phyloP scores from a whole-genome alignment of 257 asterid species.

The Hygrophila difformis region DNA sequence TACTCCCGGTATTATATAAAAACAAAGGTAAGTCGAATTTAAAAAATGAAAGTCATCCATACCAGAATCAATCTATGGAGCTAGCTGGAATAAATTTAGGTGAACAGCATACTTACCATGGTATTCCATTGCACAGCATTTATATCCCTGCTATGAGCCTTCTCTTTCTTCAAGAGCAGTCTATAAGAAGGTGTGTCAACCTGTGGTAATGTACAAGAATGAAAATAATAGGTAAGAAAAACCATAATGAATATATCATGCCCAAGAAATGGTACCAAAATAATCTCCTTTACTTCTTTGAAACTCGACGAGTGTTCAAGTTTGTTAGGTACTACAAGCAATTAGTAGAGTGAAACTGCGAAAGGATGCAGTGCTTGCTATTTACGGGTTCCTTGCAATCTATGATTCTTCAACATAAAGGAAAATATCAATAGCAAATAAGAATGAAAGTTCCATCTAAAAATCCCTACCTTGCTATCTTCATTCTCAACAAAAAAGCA shows the following conservation, averaged over 20 bases:
- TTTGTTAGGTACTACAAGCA: too few relatives aligned
- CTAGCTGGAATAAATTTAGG: conserved; percentile 1
- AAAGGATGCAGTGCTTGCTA: conserved; percentile 2
- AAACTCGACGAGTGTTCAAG: too few relatives aligned
- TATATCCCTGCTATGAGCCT: conserved; percentile 89
- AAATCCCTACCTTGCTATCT: conserved; percentile 42
- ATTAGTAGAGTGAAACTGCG: too few relatives aligned
- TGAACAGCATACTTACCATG: conserved; percentile 34
- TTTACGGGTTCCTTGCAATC: too few relatives aligned
- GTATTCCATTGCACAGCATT: conserved; percentile 80
- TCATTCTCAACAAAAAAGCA: conserved; percentile 68
- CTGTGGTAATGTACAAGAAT: conserved; percentile 26
- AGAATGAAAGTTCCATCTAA: neutral
- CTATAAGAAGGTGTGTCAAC: conserved; percentile 56
- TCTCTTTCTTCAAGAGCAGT: conserved; percentile 67
- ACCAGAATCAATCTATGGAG: neutral
- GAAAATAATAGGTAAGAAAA: too few relatives aligned
- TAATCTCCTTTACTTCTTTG: too few relatives aligned
- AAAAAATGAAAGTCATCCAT: neutral
- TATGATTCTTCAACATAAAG: conserved; percentile 5
- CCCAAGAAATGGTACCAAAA: too few relatives aligned
- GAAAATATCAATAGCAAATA: neutral
- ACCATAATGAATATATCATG: too few relatives aligned
- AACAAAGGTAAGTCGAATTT: neutral
- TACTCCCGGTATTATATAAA: neutral